Percentiles rank a stretch among this genome's conserved stretches.
phyloP scores from a whole-genome alignment of 108 stramenopile species.

The Pseudonitzschia delicatissima region DNA sequence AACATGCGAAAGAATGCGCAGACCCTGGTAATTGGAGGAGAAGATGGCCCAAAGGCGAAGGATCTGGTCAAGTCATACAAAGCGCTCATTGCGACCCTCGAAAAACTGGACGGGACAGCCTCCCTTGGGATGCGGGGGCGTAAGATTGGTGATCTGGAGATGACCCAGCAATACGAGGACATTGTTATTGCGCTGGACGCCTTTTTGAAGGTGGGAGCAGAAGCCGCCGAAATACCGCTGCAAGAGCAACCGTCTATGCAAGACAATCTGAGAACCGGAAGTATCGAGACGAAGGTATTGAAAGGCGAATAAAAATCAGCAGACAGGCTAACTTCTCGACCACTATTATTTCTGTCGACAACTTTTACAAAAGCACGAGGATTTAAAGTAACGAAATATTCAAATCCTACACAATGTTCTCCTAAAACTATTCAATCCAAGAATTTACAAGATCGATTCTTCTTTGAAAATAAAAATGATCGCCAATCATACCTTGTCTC shows the following conservation, averaged over 20 bases:
- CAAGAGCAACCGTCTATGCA: neutral
- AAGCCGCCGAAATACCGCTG: neutral
- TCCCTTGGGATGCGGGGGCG: constrained; percentile 41
- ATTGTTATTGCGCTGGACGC: constrained; percentile 11
- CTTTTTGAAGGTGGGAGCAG: constrained; percentile 25
- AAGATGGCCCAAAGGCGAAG: constrained; percentile 54
- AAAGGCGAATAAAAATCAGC: neutral
- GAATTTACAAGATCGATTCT: too few relatives aligned
- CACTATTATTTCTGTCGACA: too few relatives aligned
- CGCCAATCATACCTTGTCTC: too few relatives aligned
- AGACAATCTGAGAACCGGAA: neutral
- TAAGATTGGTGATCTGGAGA: constrained; percentile 15
- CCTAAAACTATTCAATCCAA: too few relatives aligned
- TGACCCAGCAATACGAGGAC: constrained; percentile 16
- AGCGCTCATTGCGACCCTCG: constrained; percentile 36
- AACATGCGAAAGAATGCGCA: constrained; percentile 42
- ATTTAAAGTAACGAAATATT: too few relatives aligned
- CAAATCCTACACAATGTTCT: too few relatives aligned
- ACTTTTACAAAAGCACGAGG: too few relatives aligned
- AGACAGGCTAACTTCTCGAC: too few relatives aligned
- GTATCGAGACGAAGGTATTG: constrained; percentile 1
- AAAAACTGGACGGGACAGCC: constrained; percentile 45
- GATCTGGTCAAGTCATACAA: constrained; percentile 38
- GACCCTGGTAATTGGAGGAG: constrained; percentile 45
- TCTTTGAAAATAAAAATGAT: too few relatives aligned